These are phyloP conservation scores for Camellia oleifera DNA, from an alignment of 179 eudicot genomes.

Conservation along the genomic window DNA sequence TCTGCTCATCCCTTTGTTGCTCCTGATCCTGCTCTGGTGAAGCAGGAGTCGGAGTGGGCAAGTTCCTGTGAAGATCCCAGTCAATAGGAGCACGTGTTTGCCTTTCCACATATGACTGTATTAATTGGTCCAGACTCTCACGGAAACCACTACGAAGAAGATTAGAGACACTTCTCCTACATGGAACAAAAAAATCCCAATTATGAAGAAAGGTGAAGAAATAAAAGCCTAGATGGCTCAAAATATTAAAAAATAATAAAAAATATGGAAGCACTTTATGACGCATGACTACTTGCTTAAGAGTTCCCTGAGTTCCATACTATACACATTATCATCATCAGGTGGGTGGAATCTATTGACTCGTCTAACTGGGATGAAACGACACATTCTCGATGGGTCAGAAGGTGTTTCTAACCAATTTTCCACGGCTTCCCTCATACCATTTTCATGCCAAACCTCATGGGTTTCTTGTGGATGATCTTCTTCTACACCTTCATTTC, in stretches of 20 bases:
- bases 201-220: constrained; percentile 11
- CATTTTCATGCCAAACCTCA: constrained; percentile 53
- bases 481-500: constrained; percentile 40
- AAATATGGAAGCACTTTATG: background rate
- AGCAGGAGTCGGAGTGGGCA: constrained; percentile 60
- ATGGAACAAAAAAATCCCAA: constrained; percentile 15
- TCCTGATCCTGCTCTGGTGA: constrained; percentile 56
- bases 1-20: constrained; percentile 53
- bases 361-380: constrained; percentile 56
- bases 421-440: constrained; percentile 42
- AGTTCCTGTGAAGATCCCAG: constrained; percentile 86
- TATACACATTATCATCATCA: constrained; percentile 91
- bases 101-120: constrained; percentile 92
- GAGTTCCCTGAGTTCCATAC: constrained; percentile 98
- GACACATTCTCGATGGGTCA: constrained; percentile 56
- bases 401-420: constrained; percentile 70
- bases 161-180: constrained; percentile 97
- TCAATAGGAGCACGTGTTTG: constrained; percentile 74
- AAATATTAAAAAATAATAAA: background rate
- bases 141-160: constrained; percentile 97
- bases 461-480: constrained; percentile 35
- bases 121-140: constrained; percentile 93
- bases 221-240: background rate
- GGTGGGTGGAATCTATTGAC: constrained; percentile 81
- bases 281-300: constrained; percentile 57